Percentiles rank a stretch among this genome's conserved stretches.
Evolutionary conservation across 2,329 filamentous ascomycete species (phyloP).

Genomic region (Aspergillus arachidicola): DNA sequence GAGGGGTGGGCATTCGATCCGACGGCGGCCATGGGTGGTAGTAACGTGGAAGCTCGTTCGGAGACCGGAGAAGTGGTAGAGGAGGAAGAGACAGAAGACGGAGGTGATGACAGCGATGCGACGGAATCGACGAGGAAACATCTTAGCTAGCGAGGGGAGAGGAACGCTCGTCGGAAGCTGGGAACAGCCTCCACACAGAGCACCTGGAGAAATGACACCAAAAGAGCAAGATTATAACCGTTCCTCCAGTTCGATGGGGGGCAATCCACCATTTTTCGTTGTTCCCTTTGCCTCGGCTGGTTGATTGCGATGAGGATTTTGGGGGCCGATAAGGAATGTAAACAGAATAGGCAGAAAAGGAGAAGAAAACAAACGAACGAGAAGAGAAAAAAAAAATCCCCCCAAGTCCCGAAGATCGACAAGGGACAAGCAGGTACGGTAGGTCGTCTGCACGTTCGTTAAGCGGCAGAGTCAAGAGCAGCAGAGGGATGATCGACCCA

Average conservation of each 20-base stretch:
- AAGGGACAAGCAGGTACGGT: neutral
- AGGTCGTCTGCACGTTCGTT: neutral
- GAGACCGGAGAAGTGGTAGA: constrained; percentile 62
- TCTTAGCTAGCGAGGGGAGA: constrained; percentile 15
- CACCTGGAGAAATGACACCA: constrained; percentile 1
- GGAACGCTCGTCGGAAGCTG: neutral
- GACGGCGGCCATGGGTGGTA: constrained; percentile 12
- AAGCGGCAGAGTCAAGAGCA: constrained; percentile 8
- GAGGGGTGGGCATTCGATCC: constrained; percentile 33
- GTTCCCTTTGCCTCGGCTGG: neutral
- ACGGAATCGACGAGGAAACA: constrained; percentile 43
- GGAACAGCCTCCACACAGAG: constrained; percentile 9
- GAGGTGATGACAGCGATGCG: constrained; percentile 54
- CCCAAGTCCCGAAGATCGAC: constrained; percentile 12
- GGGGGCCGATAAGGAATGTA: neutral
- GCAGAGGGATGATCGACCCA: constrained; percentile 22
- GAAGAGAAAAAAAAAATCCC: constrained; percentile 4
- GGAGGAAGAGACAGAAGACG: constrained; percentile 58
- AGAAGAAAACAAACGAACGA: neutral
- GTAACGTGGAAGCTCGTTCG: constrained; percentile 59
- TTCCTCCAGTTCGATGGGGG: constrained; percentile 12
- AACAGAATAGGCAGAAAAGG: constrained; percentile 1
- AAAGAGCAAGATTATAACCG: constrained; percentile 9
- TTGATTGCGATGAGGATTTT: neutral
- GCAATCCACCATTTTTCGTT: constrained; percentile 13